Percentiles rank a stretch among this genome's conserved stretches.
Evolutionary conservation across 352 stramenopile species (phyloP).

Genomic region (Globisporangium cystogenes): DNA sequence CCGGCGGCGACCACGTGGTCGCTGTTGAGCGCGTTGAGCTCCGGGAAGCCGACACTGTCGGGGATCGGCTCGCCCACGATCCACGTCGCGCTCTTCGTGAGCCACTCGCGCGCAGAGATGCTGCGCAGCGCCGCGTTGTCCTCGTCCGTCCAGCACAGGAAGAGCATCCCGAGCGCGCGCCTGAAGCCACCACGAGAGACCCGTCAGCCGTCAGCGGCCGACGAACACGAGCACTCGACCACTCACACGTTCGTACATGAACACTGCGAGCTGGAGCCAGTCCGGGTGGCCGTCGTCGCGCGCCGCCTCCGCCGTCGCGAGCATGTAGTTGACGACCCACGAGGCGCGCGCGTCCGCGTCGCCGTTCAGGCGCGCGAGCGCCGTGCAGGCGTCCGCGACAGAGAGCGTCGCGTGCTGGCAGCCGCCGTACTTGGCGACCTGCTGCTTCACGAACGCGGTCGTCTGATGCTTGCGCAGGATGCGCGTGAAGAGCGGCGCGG

Average conservation of each 20-base stretch:
- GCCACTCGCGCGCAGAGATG: slow-evolving; percentile 72
- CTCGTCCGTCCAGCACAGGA: slow-evolving; percentile 72
- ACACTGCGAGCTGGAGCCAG: slow-evolving; percentile 74
- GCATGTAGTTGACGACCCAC: slow-evolving; percentile 71
- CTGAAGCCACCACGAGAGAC: slow-evolving; percentile 18
- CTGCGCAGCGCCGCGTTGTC: slow-evolving; percentile 54
- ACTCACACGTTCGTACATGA: no score
- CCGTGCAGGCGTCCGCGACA: slow-evolving; percentile 50
- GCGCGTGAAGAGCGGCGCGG: slow-evolving; percentile 47
- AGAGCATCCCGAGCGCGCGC: slow-evolving; percentile 65
- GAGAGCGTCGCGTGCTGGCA: slow-evolving; percentile 55
- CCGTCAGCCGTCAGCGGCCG: no score
- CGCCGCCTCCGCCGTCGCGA: slow-evolving; percentile 49
- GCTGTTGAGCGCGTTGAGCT: slow-evolving; percentile 58
- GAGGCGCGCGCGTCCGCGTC: slow-evolving; percentile 35
- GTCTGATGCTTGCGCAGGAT: slow-evolving; percentile 81
- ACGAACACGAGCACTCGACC: no score
- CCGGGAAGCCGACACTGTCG: slow-evolving; percentile 44
- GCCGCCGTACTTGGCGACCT: slow-evolving; percentile 35
- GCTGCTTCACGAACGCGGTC: slow-evolving; percentile 33
- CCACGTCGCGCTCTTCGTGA: slow-evolving; percentile 60
- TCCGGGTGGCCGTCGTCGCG: slow-evolving; percentile 69
- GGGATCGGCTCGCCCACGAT: slow-evolving; percentile 53
- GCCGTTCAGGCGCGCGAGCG: slow-evolving; percentile 55
- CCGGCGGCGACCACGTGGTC: no score